Evolutionary conservation across 1,284 basidiomycete genomes (phyloP), one percentile per base, ranked within the genome.

Genomic region (Cryptococcus jaspeensis): DNA sequence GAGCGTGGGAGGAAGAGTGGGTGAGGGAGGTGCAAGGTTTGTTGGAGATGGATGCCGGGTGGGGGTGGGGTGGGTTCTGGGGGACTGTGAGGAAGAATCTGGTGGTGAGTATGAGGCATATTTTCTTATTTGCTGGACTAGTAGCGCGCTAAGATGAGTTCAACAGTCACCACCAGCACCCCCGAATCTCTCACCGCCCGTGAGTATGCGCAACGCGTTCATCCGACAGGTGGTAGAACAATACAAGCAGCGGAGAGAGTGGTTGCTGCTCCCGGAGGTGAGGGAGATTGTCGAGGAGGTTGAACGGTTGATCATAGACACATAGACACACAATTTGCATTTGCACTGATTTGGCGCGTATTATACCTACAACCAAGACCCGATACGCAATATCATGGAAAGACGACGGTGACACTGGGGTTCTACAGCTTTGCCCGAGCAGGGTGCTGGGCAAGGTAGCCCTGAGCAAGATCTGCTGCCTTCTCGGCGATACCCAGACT

Each of bases 11-110:
- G 62, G 50, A 44, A 2, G 80, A 81, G 59, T 82, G 79, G 79
- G 69, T 75, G 2, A 64, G 73, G 6, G 72, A 77, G 45, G 79
- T 81, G 1, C 79, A 81, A 50, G 73, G 69, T 8, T 51, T 82
- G 7, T 62, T 81, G 20, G 72, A 73, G 51, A 66, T 73, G 59
- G 80, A 81, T 59, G 74, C 79, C 0, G 81, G 81, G 0, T 82
- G 81, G 81, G 74, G 73, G 44, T 80, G 77, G 72, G 58, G 38
- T 2, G 76, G 72, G 8, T 78, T 78, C 58, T 77, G 75, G 75
- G 56, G 52, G 8, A 71, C 64, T 45, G 61, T 78, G 0, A 35
- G 32, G 52, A 52, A 62, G 8, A 77, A 77, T 45, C 6, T 77
- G 1, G 25, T 53, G 32, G 76, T 75, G 59, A 57, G 73, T 60